Conservation (phyloP, 805 yeast species). For the Candida khao-thaluensis region DNA sequence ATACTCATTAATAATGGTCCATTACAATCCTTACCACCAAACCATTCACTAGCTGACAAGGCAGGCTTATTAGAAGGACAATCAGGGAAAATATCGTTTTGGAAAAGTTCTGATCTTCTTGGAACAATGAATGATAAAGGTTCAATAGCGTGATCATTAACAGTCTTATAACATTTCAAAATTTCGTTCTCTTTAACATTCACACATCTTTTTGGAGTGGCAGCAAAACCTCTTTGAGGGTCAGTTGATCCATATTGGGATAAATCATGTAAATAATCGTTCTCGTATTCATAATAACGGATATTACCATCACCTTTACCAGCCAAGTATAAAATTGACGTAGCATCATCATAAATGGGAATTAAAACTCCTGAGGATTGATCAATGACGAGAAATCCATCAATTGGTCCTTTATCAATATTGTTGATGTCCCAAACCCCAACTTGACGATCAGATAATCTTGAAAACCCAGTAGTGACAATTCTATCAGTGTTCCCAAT, state of each 20-base stretch:
- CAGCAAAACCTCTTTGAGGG: conserved; percentile 95
- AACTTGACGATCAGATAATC: conserved; percentile 89
- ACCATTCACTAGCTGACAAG: conserved; percentile 74
- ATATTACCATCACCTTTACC: conserved; percentile 99
- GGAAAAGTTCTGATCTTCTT: conserved; percentile 89
- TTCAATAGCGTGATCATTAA: conserved; percentile 79
- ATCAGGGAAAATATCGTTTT: conserved; percentile 89
- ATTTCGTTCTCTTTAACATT: conserved; percentile 83
- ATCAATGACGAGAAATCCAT: conserved; percentile 84
- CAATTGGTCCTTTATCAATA: conserved; percentile 78
- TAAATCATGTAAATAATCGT: conserved; percentile 77
- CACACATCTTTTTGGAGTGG: conserved; percentile 80
- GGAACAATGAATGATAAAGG: conserved; percentile 94
- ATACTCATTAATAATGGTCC: conserved; percentile 80
- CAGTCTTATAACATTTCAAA: conserved; percentile 79
- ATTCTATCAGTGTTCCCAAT: conserved; percentile 81
- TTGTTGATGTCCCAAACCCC: conserved; percentile 88
- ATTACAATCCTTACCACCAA: conserved; percentile 70
- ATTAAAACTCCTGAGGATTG: conserved; percentile 90
- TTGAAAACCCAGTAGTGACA: conserved; percentile 92
- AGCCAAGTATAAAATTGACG: conserved; percentile 78
- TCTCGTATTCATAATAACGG: conserved; percentile 85
- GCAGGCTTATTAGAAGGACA: conserved; percentile 83
- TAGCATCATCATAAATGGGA: conserved; percentile 85
- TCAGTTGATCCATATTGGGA: conserved; percentile 89